Evolutionary conservation across 352 stramenopile genomes (phyloP), one percentile per base, ranked within the genome.

Genomic region (Ophiocytium majus): DNA sequence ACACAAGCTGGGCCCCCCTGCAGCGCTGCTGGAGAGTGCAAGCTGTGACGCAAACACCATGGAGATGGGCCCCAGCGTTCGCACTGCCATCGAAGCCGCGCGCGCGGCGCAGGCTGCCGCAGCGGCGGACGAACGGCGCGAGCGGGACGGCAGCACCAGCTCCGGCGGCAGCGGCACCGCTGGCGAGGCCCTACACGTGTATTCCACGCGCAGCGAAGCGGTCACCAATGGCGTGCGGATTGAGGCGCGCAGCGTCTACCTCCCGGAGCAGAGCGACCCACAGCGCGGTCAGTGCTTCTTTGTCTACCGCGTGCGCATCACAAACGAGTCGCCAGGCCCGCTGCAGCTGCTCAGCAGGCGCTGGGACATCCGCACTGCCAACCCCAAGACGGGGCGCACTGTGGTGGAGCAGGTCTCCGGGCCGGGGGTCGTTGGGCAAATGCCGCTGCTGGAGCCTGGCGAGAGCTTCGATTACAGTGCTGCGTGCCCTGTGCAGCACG

Each of bases 391-490:
- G 79, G 82, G 76, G 74, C 0, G 37, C 17, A 85, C n/a, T 0
- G 75, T 36, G 49, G 66, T 84, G 63, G 90, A 94, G 83, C 89
- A 94, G 33, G 91, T 94, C 17, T 90, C 92, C 84, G 91, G 92
- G 66, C 90, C 91, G 0, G 92, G 91, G 36, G 91, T 95, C 23
- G 93, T 92, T 0, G 92, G 92, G 33, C 86, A 92, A 34, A 91
- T 94, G 75, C 92, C 92, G 0, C 90, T 94, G 19, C 87, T 95
- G 19, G 92, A 94, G 86, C 91, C 92, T 31, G 92, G 92, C 31
- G 90, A 94, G 87, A 92, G 89, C 63, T 95, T 94, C 84, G 91
- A 94, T 84, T 95, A 95, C 86, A 93, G 90, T 9, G 91, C 84
- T 19, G 93, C 91, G 14, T 92, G 91, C 63, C 92, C 92, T 19